Evolutionary conservation across 805 yeast genomes (phyloP), one percentile per base, ranked within the genome.

Genomic region (Maudiozyma serrabonitensis): DNA sequence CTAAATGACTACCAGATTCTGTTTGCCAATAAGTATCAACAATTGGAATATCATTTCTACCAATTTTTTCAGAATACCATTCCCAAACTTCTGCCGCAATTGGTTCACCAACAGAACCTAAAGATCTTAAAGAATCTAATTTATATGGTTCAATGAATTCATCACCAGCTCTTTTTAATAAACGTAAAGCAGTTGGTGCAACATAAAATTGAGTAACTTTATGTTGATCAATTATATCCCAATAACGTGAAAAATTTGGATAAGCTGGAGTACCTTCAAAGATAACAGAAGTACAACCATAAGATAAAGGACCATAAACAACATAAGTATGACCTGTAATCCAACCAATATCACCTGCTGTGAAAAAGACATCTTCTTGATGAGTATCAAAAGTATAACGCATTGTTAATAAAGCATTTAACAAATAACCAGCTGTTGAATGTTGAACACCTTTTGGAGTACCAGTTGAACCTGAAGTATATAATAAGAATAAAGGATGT

Each of bases 261-360:
- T 82, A 85, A 23, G 89, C 87, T 39, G 95, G 95, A 13, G 95
- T 86, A 56, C 91, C 90, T 72, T 86, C 95, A 63, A 84, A 86
- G 35, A 86, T 84, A 43, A 86, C 76, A 19, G 93, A 80, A 32
- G 95, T 81, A 50, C 84, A 81, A 64, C 95, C 95, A 57, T 77
- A 74, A 31, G 77, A 66, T 63, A 86, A 73, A 38, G 95, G 95
- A 50, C 95, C 95, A 64, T 86, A 86, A 45, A 85, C 78, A 18
- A 81, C 89, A 60, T 86, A 86, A 11, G 93, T 76, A 69, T 86
- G 95, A 51, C 95, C 95, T 6, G 95, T 86, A 61, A 86, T 84
- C 95, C 95, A 86, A 61, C 95, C 95, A 48, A 86, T 84, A 69
- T 86, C 95, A 64, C 93, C 95, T 31, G 95, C 93, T 16, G 93